phyloP scores from a whole-genome alignment of 1,284 basidiomycete species.

The Fomitopsis pinicola region DNA sequence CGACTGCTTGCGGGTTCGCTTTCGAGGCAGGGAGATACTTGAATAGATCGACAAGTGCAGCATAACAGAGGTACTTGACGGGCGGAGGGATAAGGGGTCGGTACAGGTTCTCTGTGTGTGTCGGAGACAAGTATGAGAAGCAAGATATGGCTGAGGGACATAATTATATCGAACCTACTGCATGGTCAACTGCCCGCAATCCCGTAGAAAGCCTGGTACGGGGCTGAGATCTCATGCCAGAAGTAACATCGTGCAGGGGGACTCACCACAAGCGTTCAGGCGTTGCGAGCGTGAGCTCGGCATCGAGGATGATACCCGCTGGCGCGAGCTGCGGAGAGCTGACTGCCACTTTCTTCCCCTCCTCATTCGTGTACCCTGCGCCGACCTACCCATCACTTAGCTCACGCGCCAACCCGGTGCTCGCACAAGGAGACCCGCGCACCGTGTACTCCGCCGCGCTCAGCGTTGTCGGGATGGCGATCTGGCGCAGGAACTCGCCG shows the following conservation, averaged over 20 bases:
- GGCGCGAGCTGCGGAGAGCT: conserved; percentile 53
- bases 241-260: not conserved
- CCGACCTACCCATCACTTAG: conserved; percentile 32
- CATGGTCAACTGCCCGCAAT: conserved; percentile 75
- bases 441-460: conserved; percentile 78
- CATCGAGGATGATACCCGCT: conserved; percentile 74
- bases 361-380: conserved; percentile 73
- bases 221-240: too few relatives aligned
- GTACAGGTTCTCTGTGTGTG: conserved; percentile 60
- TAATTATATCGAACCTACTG: conserved; percentile 44
- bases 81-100: conserved; percentile 54
- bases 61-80: conserved; percentile 58
- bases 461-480: conserved; percentile 80
- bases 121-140: not conserved
- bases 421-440: conserved; percentile 13
- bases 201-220: conserved; percentile 67
- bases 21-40: conserved; percentile 66
- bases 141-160: not conserved
- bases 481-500: conserved; percentile 43
- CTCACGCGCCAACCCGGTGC: not conserved
- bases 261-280: conserved; percentile 71
- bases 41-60: conserved; percentile 71
- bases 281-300: conserved; percentile 68
- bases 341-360: conserved; percentile 63
- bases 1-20: conserved; percentile 51